These are phyloP conservation scores for Aspergillus bridgeri DNA, from an alignment of 495 filamentous ascomycete genomes.

Conservation along the genomic window DNA sequence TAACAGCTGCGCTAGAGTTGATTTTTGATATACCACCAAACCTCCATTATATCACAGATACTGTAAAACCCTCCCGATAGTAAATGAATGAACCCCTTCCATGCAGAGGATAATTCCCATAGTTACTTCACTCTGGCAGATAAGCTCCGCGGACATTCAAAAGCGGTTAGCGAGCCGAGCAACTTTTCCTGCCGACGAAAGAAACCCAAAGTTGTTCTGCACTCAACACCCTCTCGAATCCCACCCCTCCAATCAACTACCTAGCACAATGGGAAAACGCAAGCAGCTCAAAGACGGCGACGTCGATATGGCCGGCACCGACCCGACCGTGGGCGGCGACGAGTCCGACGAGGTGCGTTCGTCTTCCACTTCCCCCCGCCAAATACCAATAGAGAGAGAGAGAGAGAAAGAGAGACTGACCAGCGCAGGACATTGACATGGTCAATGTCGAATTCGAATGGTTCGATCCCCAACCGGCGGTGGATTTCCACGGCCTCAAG, in stretches of 20 bases:
- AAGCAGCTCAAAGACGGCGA: slow-evolving; percentile 47
- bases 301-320: slow-evolving; percentile 40
- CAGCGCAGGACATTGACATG: slow-evolving; percentile 71
- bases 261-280: slow-evolving; percentile 47
- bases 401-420: no score
- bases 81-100: no score
- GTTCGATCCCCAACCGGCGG: slow-evolving; percentile 86
- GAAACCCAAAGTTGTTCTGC: neutral
- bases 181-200: slow-evolving; percentile 15
- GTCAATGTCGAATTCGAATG: slow-evolving; percentile 97
- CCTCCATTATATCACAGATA: no score
- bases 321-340: slow-evolving; percentile 24
- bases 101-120: neutral
- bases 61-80: no score
- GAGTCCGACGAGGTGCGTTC: slow-evolving; percentile 43
- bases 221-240: neutral
- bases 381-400: neutral
- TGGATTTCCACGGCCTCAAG: slow-evolving; percentile 95
- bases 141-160: slow-evolving; percentile 13
- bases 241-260: neutral
- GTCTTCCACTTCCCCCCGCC: neutral
- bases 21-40: no score
- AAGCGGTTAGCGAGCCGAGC: slow-evolving; percentile 23
- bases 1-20: no score
- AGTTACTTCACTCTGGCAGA: no score